Evolutionary conservation across 139 green algal genomes (phyloP).

Genomic region (Coelastrella sp.): DNA sequence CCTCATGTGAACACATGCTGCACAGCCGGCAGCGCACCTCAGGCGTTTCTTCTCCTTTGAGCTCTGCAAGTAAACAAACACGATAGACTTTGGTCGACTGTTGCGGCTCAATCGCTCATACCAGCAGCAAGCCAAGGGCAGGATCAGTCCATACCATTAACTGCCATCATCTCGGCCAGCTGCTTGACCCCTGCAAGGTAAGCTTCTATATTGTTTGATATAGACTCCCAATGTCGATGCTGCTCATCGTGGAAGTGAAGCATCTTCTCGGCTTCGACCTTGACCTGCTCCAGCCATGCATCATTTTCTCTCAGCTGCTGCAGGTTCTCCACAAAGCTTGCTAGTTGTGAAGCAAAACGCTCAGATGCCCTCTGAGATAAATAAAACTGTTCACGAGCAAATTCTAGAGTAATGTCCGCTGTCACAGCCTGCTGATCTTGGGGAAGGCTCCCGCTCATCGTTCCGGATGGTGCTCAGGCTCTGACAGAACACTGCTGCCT

Average conservation of each 20-base stretch:
- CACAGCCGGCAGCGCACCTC: background rate
- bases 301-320: conserved; percentile 47
- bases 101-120: no score
- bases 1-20: no score
- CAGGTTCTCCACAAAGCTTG: conserved; percentile 23
- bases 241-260: conserved; percentile 54
- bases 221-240: conserved; percentile 32
- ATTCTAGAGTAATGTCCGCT: conserved; percentile 41
- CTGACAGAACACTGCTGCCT: no score
- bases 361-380: conserved; percentile 51
- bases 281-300: conserved; percentile 49
- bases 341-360: conserved; percentile 35
- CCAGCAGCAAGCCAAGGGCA: background rate
- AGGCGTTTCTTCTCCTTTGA: background rate
- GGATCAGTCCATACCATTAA: conserved; percentile 48
- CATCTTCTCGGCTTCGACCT: conserved; percentile 47
- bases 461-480: no score
- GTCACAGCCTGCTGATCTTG: background rate
- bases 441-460: background rate
- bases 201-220: conserved; percentile 12
- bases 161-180: conserved; percentile 53
- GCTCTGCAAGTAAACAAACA: background rate
- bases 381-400: conserved; percentile 42
- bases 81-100: background rate
- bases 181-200: conserved; percentile 52